phyloP scores from a whole-genome alignment of 1,284 basidiomycete species.

The Sanguinoderma infundibulare region DNA sequence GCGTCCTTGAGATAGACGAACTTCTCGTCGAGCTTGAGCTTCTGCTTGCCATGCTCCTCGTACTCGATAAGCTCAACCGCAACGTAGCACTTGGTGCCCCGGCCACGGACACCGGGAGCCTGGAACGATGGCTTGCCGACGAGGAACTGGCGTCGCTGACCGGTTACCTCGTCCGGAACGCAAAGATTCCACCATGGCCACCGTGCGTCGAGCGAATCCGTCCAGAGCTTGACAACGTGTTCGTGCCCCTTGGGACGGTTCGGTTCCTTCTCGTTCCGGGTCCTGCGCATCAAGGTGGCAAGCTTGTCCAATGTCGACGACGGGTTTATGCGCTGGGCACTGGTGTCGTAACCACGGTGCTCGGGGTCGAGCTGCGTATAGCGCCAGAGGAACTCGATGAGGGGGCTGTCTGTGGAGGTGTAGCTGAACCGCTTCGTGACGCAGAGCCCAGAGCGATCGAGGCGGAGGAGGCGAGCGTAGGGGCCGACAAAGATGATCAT shows the following conservation, averaged over 20 bases:
- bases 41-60: neutral
- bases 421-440: constrained; percentile 17
- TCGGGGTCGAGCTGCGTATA: neutral
- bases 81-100: constrained; percentile 20
- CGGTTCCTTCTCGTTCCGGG: neutral
- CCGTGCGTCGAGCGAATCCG: neutral
- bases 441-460: constrained; percentile 16
- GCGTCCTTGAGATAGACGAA: constrained; percentile 17
- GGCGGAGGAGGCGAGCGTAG: constrained; percentile 11
- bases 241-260: constrained; percentile 1
- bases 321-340: constrained; percentile 2
- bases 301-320: neutral
- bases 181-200: constrained; percentile 16
- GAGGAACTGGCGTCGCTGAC: neutral
- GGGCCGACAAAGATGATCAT: constrained; percentile 14
- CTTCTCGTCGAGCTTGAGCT: neutral
- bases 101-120: constrained; percentile 4
- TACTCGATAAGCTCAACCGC: neutral
- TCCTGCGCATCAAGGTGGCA: too few relatives aligned
- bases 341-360: constrained; percentile 14
- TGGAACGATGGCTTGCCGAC: constrained; percentile 11
- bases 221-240: neutral
- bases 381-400: constrained; percentile 20
- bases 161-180: neutral
- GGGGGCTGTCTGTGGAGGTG: neutral